Evolutionary conservation across 306 rosid species (phyloP), one percentile per base, ranked within the genome.

Genomic region (Macrotyloma uniflorum): DNA sequence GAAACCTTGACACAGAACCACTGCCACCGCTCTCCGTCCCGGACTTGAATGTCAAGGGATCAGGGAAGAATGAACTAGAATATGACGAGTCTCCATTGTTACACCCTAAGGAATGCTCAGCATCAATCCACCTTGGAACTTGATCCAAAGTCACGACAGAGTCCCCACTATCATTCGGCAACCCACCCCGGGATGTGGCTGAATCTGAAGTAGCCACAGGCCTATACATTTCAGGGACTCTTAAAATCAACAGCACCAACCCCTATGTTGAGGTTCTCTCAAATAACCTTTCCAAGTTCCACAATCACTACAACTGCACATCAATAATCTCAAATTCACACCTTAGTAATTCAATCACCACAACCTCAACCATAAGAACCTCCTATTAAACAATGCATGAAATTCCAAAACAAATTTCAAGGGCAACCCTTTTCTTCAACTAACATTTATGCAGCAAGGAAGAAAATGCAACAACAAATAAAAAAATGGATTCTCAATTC

Each of bases 101-200:
- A 55, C 67, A 38, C 68, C 79, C 94, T 85, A 89, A 59, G 5
- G 90, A 89, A 72, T 86, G 88, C 81, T 96, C 98, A 0, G 97
- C 90, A 83, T 93, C 97, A 79, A 90, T 87, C 99, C 99, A 96
- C 49, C 98, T 83, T 0, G 99, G 98, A 84, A 96, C 89, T 88
- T 93, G 97, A 85, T 91, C 97, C 84, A 96, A 86, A 82, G 82
- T 87, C 71, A 93, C 98, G 53, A 91, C 83, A 75, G 87, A 85
- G 46, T 91, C 96, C 76, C 88, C 96, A 75, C 36, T 90, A 38
- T 90, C 94, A 35, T 81, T 89, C 9, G 93, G 90, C 50, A 83
- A 70, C 61, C 92, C 98, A 32, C 88, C 95, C 28, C 81, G 82
- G 14, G 91, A 74, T 11, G 88, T 74, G 74, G 91, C 90, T 20